Evolutionary conservation across 805 yeast genomes (phyloP).

Genomic region (Myxozyma lipomycoides): DNA sequence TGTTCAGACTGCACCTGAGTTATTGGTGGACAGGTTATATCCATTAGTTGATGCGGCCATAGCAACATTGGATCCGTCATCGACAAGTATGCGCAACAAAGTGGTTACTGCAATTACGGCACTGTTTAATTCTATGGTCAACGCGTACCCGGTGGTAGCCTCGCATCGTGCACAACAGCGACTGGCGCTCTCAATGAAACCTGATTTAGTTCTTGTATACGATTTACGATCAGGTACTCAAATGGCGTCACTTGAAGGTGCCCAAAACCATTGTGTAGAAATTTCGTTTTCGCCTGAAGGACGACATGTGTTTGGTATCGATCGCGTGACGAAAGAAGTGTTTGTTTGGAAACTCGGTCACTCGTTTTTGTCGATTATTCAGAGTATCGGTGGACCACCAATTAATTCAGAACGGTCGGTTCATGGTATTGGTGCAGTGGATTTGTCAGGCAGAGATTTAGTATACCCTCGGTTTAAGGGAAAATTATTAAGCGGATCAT

Average conservation of each 20-base stretch:
- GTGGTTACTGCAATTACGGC: slow-evolving; percentile 24
- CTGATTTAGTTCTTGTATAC: slow-evolving; percentile 27
- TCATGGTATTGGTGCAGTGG: slow-evolving; percentile 11
- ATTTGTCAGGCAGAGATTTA: slow-evolving; percentile 18
- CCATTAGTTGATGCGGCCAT: slow-evolving; percentile 26
- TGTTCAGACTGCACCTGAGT: slow-evolving; percentile 11
- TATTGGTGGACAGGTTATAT: slow-evolving; percentile 21
- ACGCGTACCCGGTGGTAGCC: slow-evolving; percentile 22
- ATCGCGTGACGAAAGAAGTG: slow-evolving; percentile 17
- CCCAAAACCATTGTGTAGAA: slow-evolving; percentile 11
- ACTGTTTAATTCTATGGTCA: slow-evolving; percentile 20
- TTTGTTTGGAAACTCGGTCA: slow-evolving; percentile 29
- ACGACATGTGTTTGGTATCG: slow-evolving; percentile 26
- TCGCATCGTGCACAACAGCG: slow-evolving; percentile 31
- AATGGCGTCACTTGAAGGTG: slow-evolving; percentile 28
- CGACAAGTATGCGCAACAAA: slow-evolving; percentile 18
- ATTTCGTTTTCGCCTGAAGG: slow-evolving; percentile 30
- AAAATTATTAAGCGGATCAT: slow-evolving; percentile 4
- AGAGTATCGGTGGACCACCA: slow-evolving; percentile 24
- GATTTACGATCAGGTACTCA: slow-evolving; percentile 30
- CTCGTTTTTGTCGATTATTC: slow-evolving; percentile 27
- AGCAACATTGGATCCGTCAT: slow-evolving; percentile 22
- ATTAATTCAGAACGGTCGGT: background rate
- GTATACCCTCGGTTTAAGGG: slow-evolving; percentile 26
- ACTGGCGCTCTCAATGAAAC: slow-evolving; percentile 24